Percentiles rank a stretch among this genome's conserved stretches.
Conservation (phyloP, 306 rosid species). For the Prunus mume region DNA sequence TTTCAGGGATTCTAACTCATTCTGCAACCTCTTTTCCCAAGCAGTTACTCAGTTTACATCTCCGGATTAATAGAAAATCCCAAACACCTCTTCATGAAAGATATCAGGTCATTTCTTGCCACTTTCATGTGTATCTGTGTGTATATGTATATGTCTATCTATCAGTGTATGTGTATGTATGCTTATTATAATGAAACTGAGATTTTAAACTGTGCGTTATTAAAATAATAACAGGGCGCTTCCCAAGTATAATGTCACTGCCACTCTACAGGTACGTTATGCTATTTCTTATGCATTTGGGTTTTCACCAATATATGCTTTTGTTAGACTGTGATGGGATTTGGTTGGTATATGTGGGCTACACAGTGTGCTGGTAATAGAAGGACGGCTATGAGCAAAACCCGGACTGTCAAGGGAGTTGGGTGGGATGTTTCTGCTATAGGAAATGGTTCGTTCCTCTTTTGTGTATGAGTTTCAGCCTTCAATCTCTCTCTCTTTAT, state of each 20-base stretch:
- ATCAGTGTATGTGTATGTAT: no score
- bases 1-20: conserved; percentile 10
- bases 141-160: no score
- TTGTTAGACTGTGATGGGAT: background rate
- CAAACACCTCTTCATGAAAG: conserved; percentile 63
- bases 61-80: conserved; percentile 60
- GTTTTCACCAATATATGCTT: background rate
- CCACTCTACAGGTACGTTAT: conserved; percentile 72
- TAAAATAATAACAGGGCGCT: conserved; percentile 58
- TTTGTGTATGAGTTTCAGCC: conserved; percentile 3
- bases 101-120: conserved; percentile 57
- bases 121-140: background rate
- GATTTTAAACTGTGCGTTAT: background rate
- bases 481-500: background rate
- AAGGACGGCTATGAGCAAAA: conserved; percentile 94
- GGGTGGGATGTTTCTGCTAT: conserved; percentile 97
- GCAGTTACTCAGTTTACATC: conserved; percentile 60
- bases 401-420: conserved; percentile 73
- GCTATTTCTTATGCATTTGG: background rate
- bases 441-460: conserved; percentile 72
- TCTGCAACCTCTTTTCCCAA: conserved; percentile 18
- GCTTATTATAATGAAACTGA: background rate
- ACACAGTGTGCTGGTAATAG: conserved; percentile 92
- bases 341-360: conserved; percentile 13
- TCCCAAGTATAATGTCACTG: conserved; percentile 78